Evolutionary conservation across 2,329 filamentous ascomycete species (phyloP).

Genomic region (Ophiostoma piceae): DNA sequence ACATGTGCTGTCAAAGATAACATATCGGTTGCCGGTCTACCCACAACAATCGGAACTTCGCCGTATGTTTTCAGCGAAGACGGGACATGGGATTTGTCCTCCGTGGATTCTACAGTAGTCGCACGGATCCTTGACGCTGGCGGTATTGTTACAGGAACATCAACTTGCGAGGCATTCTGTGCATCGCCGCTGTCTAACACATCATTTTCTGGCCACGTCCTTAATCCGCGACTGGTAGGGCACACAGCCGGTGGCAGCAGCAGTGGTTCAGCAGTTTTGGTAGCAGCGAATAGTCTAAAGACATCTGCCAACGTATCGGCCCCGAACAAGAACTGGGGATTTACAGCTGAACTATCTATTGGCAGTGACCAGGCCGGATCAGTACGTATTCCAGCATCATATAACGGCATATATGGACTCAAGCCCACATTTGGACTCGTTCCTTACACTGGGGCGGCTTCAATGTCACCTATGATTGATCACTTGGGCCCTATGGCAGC

Average conservation of each 20-base stretch:
- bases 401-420: conserved; percentile 40
- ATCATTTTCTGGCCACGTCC: conserved; percentile 65
- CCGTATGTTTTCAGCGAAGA: conserved; percentile 31
- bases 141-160: conserved; percentile 46
- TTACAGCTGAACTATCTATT: conserved; percentile 35
- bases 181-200: conserved; percentile 54
- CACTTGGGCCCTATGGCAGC: conserved; percentile 43
- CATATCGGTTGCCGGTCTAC: conserved; percentile 61
- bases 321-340: background rate
- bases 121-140: background rate
- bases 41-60: conserved; percentile 50
- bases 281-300: background rate
- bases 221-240: conserved; percentile 35
- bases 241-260: background rate
- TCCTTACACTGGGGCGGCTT: conserved; percentile 45
- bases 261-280: background rate
- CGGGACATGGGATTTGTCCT: background rate
- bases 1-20: conserved; percentile 72
- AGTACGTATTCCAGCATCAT: conserved; percentile 55
- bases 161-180: conserved; percentile 65
- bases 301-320: background rate
- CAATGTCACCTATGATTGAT: conserved; percentile 41
- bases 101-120: background rate
- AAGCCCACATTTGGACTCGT: conserved; percentile 47
- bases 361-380: conserved; percentile 70